Base-by-base conservation (phyloP, 148 eudicot genomes). In the Rhododendron simsii region DNA sequence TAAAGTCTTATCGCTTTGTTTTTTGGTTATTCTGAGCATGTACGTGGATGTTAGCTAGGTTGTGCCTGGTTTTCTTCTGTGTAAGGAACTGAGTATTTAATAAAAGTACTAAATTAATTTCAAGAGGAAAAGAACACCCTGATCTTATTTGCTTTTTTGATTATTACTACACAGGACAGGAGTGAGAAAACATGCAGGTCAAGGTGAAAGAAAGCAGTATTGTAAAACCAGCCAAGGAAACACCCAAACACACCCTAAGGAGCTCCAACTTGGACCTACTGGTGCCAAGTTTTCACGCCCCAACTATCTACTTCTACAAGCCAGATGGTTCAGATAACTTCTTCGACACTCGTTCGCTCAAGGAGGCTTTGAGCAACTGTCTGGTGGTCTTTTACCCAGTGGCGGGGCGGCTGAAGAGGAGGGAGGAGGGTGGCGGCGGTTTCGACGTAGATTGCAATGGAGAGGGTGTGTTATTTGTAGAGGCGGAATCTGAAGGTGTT, bases 391-490 rank as follows among this genome's bases (percentile, higher is more conserved):
- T 86, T 20, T 86, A 59, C n/a, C 87, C 87, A 8, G 53, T 86
- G 84, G 87, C 87, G 0, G 87, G 87, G 1, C 84, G 87, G 30
- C 26, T 86, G 3, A 28, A 33, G 18, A 80, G 1, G 4, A 63
- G 71, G 71, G 71, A 74, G 57, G 79, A 51, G 2, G 80, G 13
- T 16, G 87, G 84, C 3, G 16, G 87, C 1, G 16, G 87, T 1
- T 28, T 86, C 6, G 87, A 47, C 16, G 71, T 86, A 16, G 33
- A 86, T 44, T 86, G 87, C 23, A 86, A 86, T 23, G 84, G 79
- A 18, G 79, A 86, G 15, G 87, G 87, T 3, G 87, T 50, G 13
- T 50, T 86, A 48, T 86, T 86, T 48, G 87, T 86, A 26, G 84
- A 81, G 61, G 84, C 87, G 0, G 51, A 67, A 69, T 81, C 55